phyloP scores from a whole-genome alignment of 2,329 filamentous ascomycete genomes.

The Venturia asperata region DNA sequence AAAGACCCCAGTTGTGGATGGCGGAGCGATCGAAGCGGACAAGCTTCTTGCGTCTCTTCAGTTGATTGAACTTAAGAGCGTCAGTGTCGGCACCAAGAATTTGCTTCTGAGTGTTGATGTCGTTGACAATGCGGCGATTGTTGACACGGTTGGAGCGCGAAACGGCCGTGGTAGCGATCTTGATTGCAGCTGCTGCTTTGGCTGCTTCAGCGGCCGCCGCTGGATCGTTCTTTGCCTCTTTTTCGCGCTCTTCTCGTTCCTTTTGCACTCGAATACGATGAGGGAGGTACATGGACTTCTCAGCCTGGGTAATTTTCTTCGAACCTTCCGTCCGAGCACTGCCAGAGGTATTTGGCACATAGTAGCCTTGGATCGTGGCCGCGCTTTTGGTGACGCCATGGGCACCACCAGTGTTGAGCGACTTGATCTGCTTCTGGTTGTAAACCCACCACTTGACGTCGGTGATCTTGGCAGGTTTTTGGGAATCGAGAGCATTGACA shows the following conservation, averaged over 20 bases:
- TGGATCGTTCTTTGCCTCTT: constrained; percentile 59
- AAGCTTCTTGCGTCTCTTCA: constrained; percentile 99
- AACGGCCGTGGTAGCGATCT: constrained; percentile 75
- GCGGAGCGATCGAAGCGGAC: constrained; percentile 96
- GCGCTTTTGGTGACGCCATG: constrained; percentile 47
- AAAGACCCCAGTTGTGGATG: constrained; percentile 98
- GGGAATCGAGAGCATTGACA: constrained; percentile 43
- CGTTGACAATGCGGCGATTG: constrained; percentile 87
- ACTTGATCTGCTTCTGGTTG: constrained; percentile 66
- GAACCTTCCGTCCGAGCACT: constrained; percentile 86
- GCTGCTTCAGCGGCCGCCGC: constrained; percentile 60
- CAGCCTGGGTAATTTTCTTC: constrained; percentile 91
- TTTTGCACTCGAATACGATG: constrained; percentile 96
- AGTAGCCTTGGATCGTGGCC: constrained; percentile 58
- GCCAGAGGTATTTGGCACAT: constrained; percentile 78
- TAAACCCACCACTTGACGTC: constrained; percentile 60
- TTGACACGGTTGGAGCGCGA: constrained; percentile 92
- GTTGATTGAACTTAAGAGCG: constrained; percentile 93
- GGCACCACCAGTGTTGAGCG: constrained; percentile 54
- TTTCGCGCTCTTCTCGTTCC: constrained; percentile 83
- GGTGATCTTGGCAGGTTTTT: constrained; percentile 44
- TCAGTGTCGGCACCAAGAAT: constrained; percentile 72
- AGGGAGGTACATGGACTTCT: constrained; percentile 96
- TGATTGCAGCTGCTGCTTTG: constrained; percentile 63
- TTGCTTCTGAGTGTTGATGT: constrained; percentile 92